Base-by-base conservation (phyloP, 345 rosid genomes). In the Lepidium africanum region DNA sequence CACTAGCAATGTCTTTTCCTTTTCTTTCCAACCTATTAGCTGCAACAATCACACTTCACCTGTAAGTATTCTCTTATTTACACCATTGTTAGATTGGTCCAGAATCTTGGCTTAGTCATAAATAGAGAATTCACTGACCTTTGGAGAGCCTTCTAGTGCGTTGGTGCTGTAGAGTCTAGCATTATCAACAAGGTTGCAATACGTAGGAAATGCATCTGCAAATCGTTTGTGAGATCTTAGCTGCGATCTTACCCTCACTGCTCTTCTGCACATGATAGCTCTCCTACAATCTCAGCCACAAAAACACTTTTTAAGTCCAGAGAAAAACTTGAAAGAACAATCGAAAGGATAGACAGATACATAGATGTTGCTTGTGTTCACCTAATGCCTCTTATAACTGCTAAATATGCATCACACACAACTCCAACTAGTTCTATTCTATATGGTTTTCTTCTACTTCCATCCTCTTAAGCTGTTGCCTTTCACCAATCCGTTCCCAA, bases 11-110 rank as follows among this genome's bases (percentile, higher is more conserved):
- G 86, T 95, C 83, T 78, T 91, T 71, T 91, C 96, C 71, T 76
- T 86, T 51, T 87, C 99, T 77, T 95, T 95, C 97, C 96, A 89
- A 64, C 96, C 97, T 83, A 91, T 94, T 72, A 94, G 48, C 99
- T 94, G 79, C 76, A 23, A 80, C 60, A 57, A 61, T 25, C 35
- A 58, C 68, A 73, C 39, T 59, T 27, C 32, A 53, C 37, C 46
- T 67, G 70, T 83, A 56, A 82, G 77, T 25, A 14, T 54, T 15
- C 23, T 57, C 45, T 63, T 17, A 36, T 65, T 38, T 45, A n/a
- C 40, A 36, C 15, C 19, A 64, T 33, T 63, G 37, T 8, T 36
- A 27, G 13, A 48, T 65, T 51, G 32, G 48, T 39, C 69, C 50
- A 39, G 30, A 59, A 59, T 10, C 37, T 56, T 46, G 59, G 32